phyloP scores from a whole-genome alignment of 2,329 filamentous ascomycete genomes.

The Neopestalotiopsis sp. region DNA sequence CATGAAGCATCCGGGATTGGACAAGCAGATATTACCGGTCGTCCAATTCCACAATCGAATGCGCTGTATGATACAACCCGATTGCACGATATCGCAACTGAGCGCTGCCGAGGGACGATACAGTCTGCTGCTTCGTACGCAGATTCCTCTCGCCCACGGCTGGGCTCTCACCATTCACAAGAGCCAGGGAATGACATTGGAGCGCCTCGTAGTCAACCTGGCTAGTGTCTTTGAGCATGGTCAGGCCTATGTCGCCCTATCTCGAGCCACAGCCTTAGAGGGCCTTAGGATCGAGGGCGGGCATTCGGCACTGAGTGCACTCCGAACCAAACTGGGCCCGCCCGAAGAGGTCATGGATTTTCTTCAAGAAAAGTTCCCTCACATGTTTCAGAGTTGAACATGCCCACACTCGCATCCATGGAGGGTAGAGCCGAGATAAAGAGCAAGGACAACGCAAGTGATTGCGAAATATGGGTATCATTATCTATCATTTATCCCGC shows the following conservation, averaged over 20 bases:
- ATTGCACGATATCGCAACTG: conserved; percentile 51
- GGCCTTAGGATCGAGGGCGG: conserved; percentile 42
- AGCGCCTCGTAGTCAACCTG: conserved; percentile 61
- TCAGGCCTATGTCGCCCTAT: conserved; percentile 65
- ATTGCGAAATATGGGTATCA: conserved; percentile 3
- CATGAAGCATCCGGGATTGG: conserved; percentile 34
- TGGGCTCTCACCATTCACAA: conserved; percentile 72
- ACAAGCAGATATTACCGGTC: conserved; percentile 50
- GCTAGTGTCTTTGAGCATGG: conserved; percentile 54
- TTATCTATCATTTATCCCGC: not conserved
- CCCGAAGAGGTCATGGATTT: not conserved
- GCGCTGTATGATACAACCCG: conserved; percentile 52
- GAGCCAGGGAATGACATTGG: conserved; percentile 66
- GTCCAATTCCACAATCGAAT: conserved; percentile 58
- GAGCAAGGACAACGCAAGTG: not conserved
- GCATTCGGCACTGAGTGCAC: not conserved
- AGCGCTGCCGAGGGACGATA: conserved; percentile 51
- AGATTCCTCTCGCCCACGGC: conserved; percentile 63
- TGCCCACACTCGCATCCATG: not conserved
- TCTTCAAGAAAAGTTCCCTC: conserved; percentile 3
- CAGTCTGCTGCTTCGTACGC: conserved; percentile 57
- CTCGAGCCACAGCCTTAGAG: conserved; percentile 52
- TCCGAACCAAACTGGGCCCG: not conserved
- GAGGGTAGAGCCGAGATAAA: not conserved
- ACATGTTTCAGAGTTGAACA: not conserved